phyloP scores from a whole-genome alignment of 1,139 yeast genomes.

The Chernovozyma aurita region DNA sequence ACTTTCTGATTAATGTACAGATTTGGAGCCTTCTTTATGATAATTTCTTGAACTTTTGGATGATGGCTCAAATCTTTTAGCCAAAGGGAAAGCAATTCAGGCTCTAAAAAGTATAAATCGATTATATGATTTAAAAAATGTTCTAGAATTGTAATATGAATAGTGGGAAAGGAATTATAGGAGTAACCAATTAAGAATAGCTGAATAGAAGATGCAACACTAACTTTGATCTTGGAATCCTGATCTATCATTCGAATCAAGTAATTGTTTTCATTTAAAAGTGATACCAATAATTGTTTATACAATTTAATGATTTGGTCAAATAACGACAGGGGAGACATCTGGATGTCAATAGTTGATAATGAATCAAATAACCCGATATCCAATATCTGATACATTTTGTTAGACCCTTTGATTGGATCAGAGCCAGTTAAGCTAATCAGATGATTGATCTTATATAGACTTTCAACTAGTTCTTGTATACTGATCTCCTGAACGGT shows the following conservation, averaged over 20 bases:
- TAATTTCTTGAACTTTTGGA: background rate
- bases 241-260: background rate
- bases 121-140: background rate
- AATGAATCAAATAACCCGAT: background rate
- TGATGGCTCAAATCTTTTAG: background rate
- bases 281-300: background rate
- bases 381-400: background rate
- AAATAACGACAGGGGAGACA: constrained; percentile 2
- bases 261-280: constrained; percentile 1
- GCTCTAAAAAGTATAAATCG: background rate
- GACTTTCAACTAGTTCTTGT: background rate
- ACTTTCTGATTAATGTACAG: background rate
- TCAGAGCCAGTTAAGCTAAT: background rate
- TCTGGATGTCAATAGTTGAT: background rate
- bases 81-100: background rate
- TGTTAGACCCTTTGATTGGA: background rate
- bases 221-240: background rate
- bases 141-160: background rate
- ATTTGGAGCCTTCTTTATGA: background rate
- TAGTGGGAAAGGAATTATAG: background rate
- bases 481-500: background rate
- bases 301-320: constrained; percentile 1
- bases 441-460: constrained; percentile 3
- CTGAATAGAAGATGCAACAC: background rate
- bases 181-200: constrained; percentile 1